Conservation (phyloP, 1,139 yeast species). For the Candida albicans region DNA sequence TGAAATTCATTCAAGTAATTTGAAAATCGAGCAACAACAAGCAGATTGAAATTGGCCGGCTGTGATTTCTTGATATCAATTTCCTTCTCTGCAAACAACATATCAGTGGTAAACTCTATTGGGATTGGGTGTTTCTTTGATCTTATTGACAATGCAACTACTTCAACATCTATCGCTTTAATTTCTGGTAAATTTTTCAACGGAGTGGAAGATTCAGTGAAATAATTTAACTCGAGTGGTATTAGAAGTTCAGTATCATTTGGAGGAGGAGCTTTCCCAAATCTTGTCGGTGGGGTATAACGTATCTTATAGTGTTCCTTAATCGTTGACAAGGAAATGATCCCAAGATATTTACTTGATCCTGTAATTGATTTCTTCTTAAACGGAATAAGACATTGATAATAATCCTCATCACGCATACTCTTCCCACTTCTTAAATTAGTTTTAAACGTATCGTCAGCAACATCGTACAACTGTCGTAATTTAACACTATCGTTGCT, state of each 20-base stretch:
- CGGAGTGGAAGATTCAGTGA: slow-evolving; percentile 19
- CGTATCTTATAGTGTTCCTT: slow-evolving; percentile 28
- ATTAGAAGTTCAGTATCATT: slow-evolving; percentile 24
- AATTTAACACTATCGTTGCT: slow-evolving; percentile 23
- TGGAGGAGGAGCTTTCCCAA: slow-evolving; percentile 15
- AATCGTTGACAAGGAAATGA: slow-evolving; percentile 39
- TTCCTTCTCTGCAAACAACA: slow-evolving; percentile 34
- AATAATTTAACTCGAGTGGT: slow-evolving; percentile 39
- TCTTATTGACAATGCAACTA: slow-evolving; percentile 38
- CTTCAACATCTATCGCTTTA: slow-evolving; percentile 33
- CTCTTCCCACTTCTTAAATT: slow-evolving; percentile 15
- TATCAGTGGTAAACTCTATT: slow-evolving; percentile 42
- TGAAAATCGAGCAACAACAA: slow-evolving; percentile 33
- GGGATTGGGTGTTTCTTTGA: slow-evolving; percentile 41
- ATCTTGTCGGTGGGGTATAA: slow-evolving; percentile 36
- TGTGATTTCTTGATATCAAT: slow-evolving; percentile 18
- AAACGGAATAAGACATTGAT: slow-evolving; percentile 34
- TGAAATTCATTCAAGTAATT: slow-evolving; percentile 29
- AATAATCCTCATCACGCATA: slow-evolving; percentile 20
- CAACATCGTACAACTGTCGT: slow-evolving; percentile 34
- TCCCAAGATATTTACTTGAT: slow-evolving; percentile 32
- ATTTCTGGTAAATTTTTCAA: slow-evolving; percentile 24
- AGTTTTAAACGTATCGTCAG: slow-evolving; percentile 18
- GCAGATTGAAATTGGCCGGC: slow-evolving; percentile 31
- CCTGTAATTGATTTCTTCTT: slow-evolving; percentile 42